Percentiles rank a stretch among this genome's conserved stretches.
phyloP scores from a whole-genome alignment of 345 rosid genomes.

The Corchorus capsularis region DNA sequence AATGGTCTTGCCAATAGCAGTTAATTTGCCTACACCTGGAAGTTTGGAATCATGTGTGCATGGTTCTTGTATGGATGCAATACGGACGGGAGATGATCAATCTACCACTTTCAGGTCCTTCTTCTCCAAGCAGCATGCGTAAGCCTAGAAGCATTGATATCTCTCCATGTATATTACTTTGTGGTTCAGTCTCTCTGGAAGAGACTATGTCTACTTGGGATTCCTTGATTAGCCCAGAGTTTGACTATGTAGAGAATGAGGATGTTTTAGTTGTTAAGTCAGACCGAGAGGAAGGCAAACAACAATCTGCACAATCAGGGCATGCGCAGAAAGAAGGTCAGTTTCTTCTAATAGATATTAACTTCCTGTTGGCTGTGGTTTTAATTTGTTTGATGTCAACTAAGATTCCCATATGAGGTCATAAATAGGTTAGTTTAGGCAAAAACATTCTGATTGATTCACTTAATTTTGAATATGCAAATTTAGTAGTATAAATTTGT shows the following conservation, averaged over 20 bases:
- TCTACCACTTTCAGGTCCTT: not conserved
- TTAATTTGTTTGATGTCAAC: not conserved
- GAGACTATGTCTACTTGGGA: slow-evolving; percentile 34
- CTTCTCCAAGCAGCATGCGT: not conserved
- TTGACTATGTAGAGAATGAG: slow-evolving; percentile 29
- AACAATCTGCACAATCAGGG: slow-evolving; percentile 1
- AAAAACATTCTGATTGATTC: not conserved
- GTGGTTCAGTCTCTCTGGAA: slow-evolving; percentile 28
- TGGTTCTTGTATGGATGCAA: slow-evolving; percentile 9
- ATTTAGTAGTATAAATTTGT: not conserved
- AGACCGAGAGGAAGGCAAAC: slow-evolving; percentile 9
- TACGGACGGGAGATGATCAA: not conserved
- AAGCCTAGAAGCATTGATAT: slow-evolving; percentile 7
- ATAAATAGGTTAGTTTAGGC: slow-evolving; percentile 31
- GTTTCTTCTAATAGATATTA: not conserved
- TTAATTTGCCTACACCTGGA: slow-evolving; percentile 14
- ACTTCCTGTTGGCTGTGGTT: not conserved
- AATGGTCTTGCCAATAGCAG: too few species aligned
- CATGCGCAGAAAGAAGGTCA: not conserved
- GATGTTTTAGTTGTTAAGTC: slow-evolving; percentile 11
- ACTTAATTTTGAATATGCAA: not conserved
- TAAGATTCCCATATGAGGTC: not conserved
- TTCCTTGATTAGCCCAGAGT: slow-evolving; percentile 31
- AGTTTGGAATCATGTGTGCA: slow-evolving; percentile 2
- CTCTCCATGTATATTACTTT: slow-evolving; percentile 12